Base-by-base conservation (phyloP, 2,329 filamentous ascomycete genomes). In the Paraconiothyrium sp. region DNA sequence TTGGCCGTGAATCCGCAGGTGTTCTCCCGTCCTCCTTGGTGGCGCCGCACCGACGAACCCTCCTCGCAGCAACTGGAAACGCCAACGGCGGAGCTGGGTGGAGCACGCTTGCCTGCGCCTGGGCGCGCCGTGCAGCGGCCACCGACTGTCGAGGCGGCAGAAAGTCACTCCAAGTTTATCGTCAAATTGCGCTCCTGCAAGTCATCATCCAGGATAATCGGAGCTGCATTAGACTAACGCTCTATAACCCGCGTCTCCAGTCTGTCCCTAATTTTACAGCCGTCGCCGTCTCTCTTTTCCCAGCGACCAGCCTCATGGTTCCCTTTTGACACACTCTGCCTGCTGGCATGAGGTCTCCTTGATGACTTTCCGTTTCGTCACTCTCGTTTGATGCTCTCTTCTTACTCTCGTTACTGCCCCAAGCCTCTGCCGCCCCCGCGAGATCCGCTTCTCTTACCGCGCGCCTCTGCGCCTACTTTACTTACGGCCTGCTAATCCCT, bases 301-400 rank as follows among this genome's bases (percentile, higher is more conserved):
- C 57, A 37, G 47, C 63, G 61, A 65, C 67, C 64, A 69, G 68
- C 67, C 67, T 67, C 66, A 72, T 72, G 67, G 66, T 64, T 66
- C 64, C 58, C 62, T 68, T 54, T 65, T 68, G 65, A 65, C 61
- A 24, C 62, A 35, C 67, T 60, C 63, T 66, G 67, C 69, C 69
- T 67, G 65, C 68, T 69, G 73, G 72, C 72, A 75, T 76, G 72
- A 69, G 65, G 67, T 70, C 68, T 69, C 64, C 69, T 68, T 70
- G 64, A 71, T 69, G 67, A 50, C 32, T 66, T 65, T 65, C 68
- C 63, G 69, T 72, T 73, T 72, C 69, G 65, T 67, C 63, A 67
- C 71, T 69, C 67, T 72, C 70, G 70, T 74, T 74, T 70, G 62
- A 67, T 67, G 39, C 58, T 51, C 63, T 63, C 69, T 71, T 64